Base-by-base conservation (phyloP, 805 yeast genomes). In the Geotrichum ghanense region DNA sequence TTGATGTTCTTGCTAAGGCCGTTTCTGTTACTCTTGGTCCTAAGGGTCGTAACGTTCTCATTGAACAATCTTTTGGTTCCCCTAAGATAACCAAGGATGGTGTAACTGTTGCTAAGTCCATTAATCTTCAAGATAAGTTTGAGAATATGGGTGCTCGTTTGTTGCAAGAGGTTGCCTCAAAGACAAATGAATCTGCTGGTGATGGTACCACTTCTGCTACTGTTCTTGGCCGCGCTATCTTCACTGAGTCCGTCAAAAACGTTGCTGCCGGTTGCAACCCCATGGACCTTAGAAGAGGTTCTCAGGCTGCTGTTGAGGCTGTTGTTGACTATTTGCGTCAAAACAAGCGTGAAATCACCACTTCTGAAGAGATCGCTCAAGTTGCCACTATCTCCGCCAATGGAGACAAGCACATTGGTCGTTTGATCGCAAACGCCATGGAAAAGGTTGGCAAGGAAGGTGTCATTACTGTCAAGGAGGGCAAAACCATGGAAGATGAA, bases 251-350 rank as follows among this genome's bases (percentile, higher is more conserved):
- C 24, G 95, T 90, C 51, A 88, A 87, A 75, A 87, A 87, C 62
- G 98, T 92, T 41, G 97, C 97, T 51, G 96, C 97, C 48, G 98
- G 98, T 51, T 89, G 96, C 70, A 92, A 90, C 74, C 97, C 98
- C 59, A 89, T 88, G 92, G 97, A 90, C 61, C 76, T 90, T 63
- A 85, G 97, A 77, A 81, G 92, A 65, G 98, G 98, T 60, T 79
- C 95, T 43, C 96, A 89, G 73, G 83, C 95, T 50, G 98, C 97
- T 39, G 97, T 89, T 45, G 90, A 86, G 65, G 88, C 89, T 25
- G 31, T 89, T 44, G 89, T 90, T 54, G 76, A 81, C 51, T 90
- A 75, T 68, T 75, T 90, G 61, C 86, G 84, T 60, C 64, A 75
- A 54, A 80, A 90, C 76, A 89, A 86, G 75, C 87, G 82, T 68